Conservation (phyloP, 2,329 filamentous ascomycete species). For the Colletotrichum siamense region DNA sequence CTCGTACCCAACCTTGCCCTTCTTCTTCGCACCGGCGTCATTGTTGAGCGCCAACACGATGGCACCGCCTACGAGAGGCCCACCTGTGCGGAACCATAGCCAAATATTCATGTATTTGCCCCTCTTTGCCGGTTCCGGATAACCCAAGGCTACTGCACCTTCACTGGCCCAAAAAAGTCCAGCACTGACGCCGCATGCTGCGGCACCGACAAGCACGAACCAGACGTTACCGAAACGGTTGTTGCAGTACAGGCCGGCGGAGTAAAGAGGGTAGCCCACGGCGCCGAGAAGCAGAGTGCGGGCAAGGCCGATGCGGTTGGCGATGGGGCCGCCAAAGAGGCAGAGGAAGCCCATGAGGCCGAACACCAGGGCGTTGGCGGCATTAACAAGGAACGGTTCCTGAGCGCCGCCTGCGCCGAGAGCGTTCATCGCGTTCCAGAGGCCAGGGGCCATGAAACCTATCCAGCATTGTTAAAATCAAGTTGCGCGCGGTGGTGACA, state of each 20-base stretch:
- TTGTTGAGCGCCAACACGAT: slow-evolving; percentile 51
- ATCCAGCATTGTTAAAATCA: too few species aligned
- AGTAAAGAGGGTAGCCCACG: slow-evolving; percentile 53
- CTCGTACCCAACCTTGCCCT: slow-evolving; percentile 28
- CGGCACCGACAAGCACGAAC: slow-evolving; percentile 55
- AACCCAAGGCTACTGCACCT: slow-evolving; percentile 53
- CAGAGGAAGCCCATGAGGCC: slow-evolving; percentile 51
- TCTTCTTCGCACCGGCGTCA: slow-evolving; percentile 23
- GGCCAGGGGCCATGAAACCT: slow-evolving; percentile 50
- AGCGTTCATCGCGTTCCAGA: slow-evolving; percentile 63
- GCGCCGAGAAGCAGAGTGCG: slow-evolving; percentile 50
- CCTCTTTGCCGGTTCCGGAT: slow-evolving; percentile 51
- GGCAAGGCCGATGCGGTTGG: slow-evolving; percentile 52
- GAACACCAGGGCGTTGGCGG: slow-evolving; percentile 57
- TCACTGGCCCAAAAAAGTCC: slow-evolving; percentile 58
- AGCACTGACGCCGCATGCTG: slow-evolving; percentile 48
- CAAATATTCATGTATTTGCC: slow-evolving; percentile 45
- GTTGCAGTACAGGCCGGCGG: slow-evolving; percentile 53
- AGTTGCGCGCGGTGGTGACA: rapidly evolving
- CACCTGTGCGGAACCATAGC: slow-evolving; percentile 53
- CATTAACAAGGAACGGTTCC: slow-evolving; percentile 56
- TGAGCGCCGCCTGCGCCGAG: slow-evolving; percentile 58
- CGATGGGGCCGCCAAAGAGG: slow-evolving; percentile 51
- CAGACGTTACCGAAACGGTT: slow-evolving; percentile 56
- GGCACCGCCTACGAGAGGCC: slow-evolving; percentile 51